Base-by-base conservation (phyloP, 2,329 filamentous ascomycete species). In the Cladosporium austrohemisphaericum region DNA sequence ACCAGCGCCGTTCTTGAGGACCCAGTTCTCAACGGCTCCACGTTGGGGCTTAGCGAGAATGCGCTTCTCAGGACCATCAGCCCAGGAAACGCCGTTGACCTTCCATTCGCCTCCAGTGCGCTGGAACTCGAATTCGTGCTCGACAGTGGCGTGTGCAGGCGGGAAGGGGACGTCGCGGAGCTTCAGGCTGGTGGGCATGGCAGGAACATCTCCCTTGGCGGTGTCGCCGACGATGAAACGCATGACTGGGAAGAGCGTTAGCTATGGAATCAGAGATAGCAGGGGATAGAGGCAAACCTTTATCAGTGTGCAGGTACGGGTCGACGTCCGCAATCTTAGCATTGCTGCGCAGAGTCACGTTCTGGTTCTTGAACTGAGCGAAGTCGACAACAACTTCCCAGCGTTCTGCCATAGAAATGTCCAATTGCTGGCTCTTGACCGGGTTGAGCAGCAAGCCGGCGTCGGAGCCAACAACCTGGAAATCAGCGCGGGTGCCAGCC, bases 321-420 rank as follows among this genome's bases (percentile, higher is more conserved):
- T 80, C 61, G 37, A 56, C 55, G 5, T 19, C 25, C 11, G 54
- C 52, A 11, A 56, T 52, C 41, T 55, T 47, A 46, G 56, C 56
- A 55, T 59, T 62, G 53, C 51, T 56, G 25, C 45, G 26, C 25
- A 59, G 52, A 1, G 58, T 62, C 29, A 66, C 54, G 51, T 75
- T 77, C 58, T 78, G 66, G 33, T 75, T 76, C 1, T 67, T 68
- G 53, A 68, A 76, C 2, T 57, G 49, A 11, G 71, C 61, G 55
- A 83, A 83, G 63, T 82, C 79, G 50, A 82, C 62, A 18, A 82
- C 67, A 23, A 81, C 65, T 55, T 83, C 79, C 54, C 76, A 82
- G 4, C 79, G 71, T 59, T 82, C 79, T 4, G 76, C 79, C 67
- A 79, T 78, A 6, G 76, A 67, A 31, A 80, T 65, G 23, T 69